phyloP scores from a whole-genome alignment of 148 eudicot species.

The Chenopodium album region DNA sequence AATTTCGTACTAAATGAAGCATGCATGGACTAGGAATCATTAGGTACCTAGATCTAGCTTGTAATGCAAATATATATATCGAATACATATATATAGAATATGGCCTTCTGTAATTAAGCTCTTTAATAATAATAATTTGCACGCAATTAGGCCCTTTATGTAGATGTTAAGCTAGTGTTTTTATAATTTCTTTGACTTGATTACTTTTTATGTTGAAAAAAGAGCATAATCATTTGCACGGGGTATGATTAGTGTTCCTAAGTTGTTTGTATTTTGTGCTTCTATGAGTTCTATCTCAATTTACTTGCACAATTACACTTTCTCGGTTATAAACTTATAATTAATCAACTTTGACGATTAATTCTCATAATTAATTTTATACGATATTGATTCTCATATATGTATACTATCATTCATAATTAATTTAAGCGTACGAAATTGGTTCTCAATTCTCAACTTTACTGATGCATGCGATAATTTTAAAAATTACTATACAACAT shows the following conservation, averaged over 20 bases:
- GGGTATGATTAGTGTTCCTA: conserved; percentile 16
- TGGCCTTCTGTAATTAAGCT: conserved; percentile 21
- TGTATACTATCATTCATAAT: too few species aligned
- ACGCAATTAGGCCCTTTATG: conserved; percentile 21
- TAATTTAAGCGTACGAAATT: too few species aligned
- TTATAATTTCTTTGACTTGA: neutral
- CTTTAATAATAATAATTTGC: conserved; percentile 15
- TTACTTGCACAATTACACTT: too few species aligned
- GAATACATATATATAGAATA: conserved; percentile 6
- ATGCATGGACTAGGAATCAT: conserved; percentile 1
- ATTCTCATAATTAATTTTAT: too few species aligned
- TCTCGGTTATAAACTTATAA: too few species aligned
- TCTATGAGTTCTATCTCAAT: too few species aligned
- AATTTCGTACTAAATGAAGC: conserved; percentile 10
- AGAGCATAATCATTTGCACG: conserved; percentile 9
- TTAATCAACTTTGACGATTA: too few species aligned
- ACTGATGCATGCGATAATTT: too few species aligned
- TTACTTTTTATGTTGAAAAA: neutral
- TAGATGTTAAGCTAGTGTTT: conserved; percentile 20
- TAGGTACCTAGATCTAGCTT: conserved; percentile 18
- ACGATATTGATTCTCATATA: too few species aligned
- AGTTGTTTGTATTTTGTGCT: neutral
- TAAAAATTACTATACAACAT: too few species aligned
- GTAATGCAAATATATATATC: conserved; percentile 22
- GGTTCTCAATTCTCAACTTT: too few species aligned